Conservation (phyloP, 2,329 filamentous ascomycete species). For the Uncinocarpus reesii region DNA sequence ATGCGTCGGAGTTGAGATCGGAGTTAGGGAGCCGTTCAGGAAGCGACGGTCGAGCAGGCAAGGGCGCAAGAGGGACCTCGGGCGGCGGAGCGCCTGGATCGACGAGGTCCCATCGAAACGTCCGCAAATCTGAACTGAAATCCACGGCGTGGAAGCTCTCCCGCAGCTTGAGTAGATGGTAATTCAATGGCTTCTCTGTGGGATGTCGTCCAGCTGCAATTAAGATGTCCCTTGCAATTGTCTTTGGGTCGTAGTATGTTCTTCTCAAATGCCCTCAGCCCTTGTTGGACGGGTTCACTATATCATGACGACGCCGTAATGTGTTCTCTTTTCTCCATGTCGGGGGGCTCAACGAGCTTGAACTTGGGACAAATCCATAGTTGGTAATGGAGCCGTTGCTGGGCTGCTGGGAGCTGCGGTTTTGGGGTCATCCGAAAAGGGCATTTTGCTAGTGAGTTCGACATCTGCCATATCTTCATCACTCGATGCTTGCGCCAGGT, state of each 20-base stretch:
- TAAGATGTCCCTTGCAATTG: constrained; percentile 54
- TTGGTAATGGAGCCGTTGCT: neutral
- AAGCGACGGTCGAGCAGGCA: constrained; percentile 20
- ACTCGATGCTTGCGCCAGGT: constrained; percentile 36
- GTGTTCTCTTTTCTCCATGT: neutral
- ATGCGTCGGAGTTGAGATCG: neutral
- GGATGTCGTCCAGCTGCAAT: constrained; percentile 54
- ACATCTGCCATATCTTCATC: constrained; percentile 6
- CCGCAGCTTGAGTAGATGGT: constrained; percentile 45
- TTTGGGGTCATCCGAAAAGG: neutral
- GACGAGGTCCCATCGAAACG: constrained; percentile 52
- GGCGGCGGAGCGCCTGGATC: constrained; percentile 44
- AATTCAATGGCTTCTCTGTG: constrained; percentile 48
- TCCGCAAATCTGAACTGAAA: constrained; percentile 44
- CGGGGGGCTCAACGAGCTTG: neutral
- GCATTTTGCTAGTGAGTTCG: neutral
- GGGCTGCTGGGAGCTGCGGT: neutral
- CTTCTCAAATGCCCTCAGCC: constrained; percentile 35
- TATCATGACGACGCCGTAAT: constrained; percentile 23
- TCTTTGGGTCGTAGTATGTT: constrained; percentile 49
- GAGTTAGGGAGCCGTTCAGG: constrained; percentile 12
- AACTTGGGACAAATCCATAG: constrained; percentile 8
- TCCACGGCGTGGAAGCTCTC: constrained; percentile 37
- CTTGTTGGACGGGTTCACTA: constrained; percentile 38
- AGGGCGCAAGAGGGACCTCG: constrained; percentile 21